Base-by-base conservation (phyloP, 208 protist species). In the Histomonas meleagridis region DNA sequence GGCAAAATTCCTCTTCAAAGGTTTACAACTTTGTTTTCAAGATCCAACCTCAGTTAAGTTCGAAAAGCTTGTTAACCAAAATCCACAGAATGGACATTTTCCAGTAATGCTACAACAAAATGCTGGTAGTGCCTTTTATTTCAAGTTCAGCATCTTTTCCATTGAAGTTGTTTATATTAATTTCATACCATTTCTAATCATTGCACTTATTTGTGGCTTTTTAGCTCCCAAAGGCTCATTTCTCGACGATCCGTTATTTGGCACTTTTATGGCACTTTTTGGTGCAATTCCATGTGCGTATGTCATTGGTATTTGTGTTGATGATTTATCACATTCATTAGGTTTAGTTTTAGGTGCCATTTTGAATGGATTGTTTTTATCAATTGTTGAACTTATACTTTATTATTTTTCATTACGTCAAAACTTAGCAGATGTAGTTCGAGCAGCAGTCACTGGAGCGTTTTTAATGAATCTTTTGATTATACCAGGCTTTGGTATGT, bases 391-490 rank as follows among this genome's bases (percentile, higher is more conserved):
- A 55, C 55, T 86, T 38, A n/a, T 86, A 32, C 18, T 86, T 16
- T 86, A 86, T n/a, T 86, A 86, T 16, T 86, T 86, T 28, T 86
- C 76, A 38, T 28, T 86, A 12, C 3, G 5, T 5, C 51, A 86
- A 55, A 46, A 46, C 7, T 35, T 86, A 18, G 46, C n/a, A 12
- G 76, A 86, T 35, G 46, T 86, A 1, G 46, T 48, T 26, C 76
- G 76, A 26, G 21, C 46, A 32, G 76, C 76, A 5, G 46, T 86
- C 38, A 86, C 76, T 38, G 76, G 76, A 38, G 76, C 76, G 9
- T 86, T 86, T n/a, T n/a, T 86, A 21, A 86, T 86, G 76, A 86
- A 86, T 48, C 26, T 86, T 7, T 57, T 86, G 23, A 86, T 86
- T 55, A 86, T 86, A 38, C 76, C 76, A 55, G 76, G 76, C 23